Evolutionary conservation across 2,329 filamentous ascomycete species (phyloP), one percentile per base, ranked within the genome.

Genomic region (Colletotrichum melonis): DNA sequence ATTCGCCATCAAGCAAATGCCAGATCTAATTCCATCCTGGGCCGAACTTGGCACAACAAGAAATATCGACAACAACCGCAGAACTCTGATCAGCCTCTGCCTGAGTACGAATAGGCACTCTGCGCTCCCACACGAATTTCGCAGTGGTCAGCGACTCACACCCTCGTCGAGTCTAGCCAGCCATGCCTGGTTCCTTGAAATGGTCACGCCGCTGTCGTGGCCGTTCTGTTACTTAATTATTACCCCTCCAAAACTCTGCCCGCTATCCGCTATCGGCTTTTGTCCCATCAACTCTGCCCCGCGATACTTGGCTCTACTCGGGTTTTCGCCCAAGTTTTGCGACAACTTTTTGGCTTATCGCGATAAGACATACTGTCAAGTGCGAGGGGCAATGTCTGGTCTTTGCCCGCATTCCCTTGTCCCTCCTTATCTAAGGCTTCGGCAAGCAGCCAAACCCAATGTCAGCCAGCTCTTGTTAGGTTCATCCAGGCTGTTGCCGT

Each of bases 211-310:
- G 67, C 67, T 52, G 55, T 22, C 30, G 56, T 57, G 32, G 67
- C 59, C 67, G 67, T 63, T 57, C 49, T 73, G 60, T 75, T 75
- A 75, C 74, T 75, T 73, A 75, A 75, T 67, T 58, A 75, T 75
- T 75, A 75, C 74, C 74, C 72, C 74, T 75, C 65, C 72, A 67
- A 67, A 63, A 56, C 60, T 60, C 35, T 73, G 56, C 22, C 60
- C 35, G 52, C 68, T 52, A 72, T 73, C 69, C 72, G 72, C 55
- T 74, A 72, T 73, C 72, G 72, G 72, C 54, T 58, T 30, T 6
- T 60, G 35, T 65, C 62, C 80, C 81, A 82, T 83, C 62, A 46
- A 7, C 32, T 38, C 42, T 32, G 32, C 63, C 63, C 63, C 68
- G 54, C 46, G 63, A 56, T 59, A 46, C 60, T 60, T 22, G 24